Percentiles rank a stretch among this genome's conserved stretches.
Evolutionary conservation across 441 rosid species (phyloP).

Genomic region (Macaranga tanarius): DNA sequence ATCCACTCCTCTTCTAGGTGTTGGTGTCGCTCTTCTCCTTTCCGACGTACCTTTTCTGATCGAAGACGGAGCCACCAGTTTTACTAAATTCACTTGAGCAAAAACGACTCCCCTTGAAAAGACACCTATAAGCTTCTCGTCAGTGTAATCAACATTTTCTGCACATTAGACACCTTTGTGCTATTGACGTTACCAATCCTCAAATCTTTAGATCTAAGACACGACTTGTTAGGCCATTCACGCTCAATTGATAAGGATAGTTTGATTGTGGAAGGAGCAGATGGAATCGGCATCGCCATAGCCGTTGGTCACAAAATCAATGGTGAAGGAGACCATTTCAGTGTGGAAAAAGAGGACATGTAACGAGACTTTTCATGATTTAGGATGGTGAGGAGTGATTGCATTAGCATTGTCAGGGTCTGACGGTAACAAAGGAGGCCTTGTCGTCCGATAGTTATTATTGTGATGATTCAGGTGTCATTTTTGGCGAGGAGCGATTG

Average conservation of each 20-base stretch:
- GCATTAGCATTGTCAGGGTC: constrained; percentile 55
- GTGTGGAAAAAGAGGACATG: constrained; percentile 46
- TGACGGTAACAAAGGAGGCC: constrained; percentile 59
- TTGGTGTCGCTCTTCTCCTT: constrained; percentile 49
- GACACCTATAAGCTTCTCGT: too few species aligned
- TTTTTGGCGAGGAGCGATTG: too few species aligned
- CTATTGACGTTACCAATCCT: constrained; percentile 27
- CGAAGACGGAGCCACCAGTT: constrained; percentile 38
- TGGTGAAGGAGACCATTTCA: constrained; percentile 65
- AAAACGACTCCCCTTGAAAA: constrained; percentile 45
- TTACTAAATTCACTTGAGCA: constrained; percentile 65
- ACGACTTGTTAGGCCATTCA: constrained; percentile 46
- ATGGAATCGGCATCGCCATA: constrained; percentile 32
- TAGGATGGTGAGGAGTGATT: constrained; percentile 47
- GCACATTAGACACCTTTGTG: constrained; percentile 47
- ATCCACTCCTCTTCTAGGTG: constrained; percentile 40
- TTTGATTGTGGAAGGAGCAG: constrained; percentile 41
- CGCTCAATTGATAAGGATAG: constrained; percentile 77
- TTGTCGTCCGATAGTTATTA: constrained; percentile 8
- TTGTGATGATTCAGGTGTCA: constrained; percentile 19
- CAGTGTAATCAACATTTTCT: constrained; percentile 41
- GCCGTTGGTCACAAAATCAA: constrained; percentile 43
- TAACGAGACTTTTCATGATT: constrained; percentile 68
- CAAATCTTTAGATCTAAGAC: constrained; percentile 41
- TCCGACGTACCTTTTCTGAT: constrained; percentile 23